phyloP scores from a whole-genome alignment of 1,284 basidiomycete species.

The Spongispora temasekensis region DNA sequence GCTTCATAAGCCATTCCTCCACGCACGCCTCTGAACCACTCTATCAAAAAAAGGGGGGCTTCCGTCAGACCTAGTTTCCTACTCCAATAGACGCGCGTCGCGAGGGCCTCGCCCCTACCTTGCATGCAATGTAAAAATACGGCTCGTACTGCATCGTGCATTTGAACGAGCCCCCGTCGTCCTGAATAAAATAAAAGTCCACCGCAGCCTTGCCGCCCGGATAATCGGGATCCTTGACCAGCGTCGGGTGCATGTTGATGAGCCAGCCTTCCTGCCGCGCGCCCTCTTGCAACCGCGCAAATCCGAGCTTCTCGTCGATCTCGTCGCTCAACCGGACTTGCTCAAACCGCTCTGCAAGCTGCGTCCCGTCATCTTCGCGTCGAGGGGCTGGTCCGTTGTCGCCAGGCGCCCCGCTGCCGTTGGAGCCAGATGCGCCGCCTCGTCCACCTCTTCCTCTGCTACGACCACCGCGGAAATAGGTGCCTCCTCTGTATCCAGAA shows the following conservation, averaged over 20 bases:
- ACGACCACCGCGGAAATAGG: slow-evolving; percentile 40
- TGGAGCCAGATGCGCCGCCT: slow-evolving; percentile 45
- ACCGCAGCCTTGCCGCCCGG: slow-evolving; percentile 86
- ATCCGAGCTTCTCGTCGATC: slow-evolving; percentile 93
- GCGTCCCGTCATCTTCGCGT: slow-evolving; percentile 86
- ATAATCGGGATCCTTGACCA: slow-evolving; percentile 83
- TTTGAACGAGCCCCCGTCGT: slow-evolving; percentile 97
- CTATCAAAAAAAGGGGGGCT: too few species aligned
- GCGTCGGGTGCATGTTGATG: slow-evolving; percentile 98
- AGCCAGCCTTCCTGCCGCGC: slow-evolving; percentile 85
- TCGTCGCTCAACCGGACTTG: slow-evolving; percentile 76
- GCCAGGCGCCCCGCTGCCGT: slow-evolving; percentile 38
- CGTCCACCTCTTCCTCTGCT: slow-evolving; percentile 51
- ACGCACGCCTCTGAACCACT: slow-evolving; percentile 86
- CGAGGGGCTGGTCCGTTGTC: slow-evolving; percentile 55
- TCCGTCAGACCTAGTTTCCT: too few species aligned
- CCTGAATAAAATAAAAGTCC: slow-evolving; percentile 97
- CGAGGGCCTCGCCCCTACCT: slow-evolving; percentile 50
- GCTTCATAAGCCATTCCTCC: slow-evolving; percentile 96
- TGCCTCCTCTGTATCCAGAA: slow-evolving; percentile 47
- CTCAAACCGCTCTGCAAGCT: slow-evolving; percentile 82
- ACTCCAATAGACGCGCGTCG: slow-evolving; percentile 6
- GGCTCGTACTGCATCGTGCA: slow-evolving; percentile 92
- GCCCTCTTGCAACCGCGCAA: slow-evolving; percentile 77
- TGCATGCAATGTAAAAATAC: slow-evolving; percentile 92